phyloP scores from a whole-genome alignment of 306 rosid species.

The Castanea sativa region DNA sequence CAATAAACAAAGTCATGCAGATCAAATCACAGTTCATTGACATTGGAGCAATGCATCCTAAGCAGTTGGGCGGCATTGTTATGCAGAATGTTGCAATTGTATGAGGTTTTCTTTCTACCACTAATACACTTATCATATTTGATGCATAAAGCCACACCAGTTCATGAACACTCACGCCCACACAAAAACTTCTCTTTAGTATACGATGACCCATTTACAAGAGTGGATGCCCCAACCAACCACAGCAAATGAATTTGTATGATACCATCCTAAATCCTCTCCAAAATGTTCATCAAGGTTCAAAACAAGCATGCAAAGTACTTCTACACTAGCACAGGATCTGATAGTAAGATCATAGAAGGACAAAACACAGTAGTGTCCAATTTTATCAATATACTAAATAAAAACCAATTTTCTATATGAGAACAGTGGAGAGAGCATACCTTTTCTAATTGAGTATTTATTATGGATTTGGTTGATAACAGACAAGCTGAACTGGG shows the following conservation, averaged over 20 bases:
- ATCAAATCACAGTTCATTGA: background rate
- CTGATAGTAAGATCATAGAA: background rate
- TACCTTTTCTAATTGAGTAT: conserved; percentile 38
- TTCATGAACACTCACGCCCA: background rate
- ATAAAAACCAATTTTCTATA: background rate
- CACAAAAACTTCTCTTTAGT: background rate
- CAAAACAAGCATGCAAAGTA: background rate
- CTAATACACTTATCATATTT: background rate
- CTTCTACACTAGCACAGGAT: background rate
- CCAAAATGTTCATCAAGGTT: background rate
- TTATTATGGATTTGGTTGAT: conserved; percentile 31
- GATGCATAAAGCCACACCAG: background rate
- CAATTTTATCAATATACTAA: background rate
- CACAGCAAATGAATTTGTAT: background rate
- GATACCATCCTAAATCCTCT: background rate
- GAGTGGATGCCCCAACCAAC: background rate
- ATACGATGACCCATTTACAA: background rate
- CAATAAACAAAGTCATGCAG: background rate
- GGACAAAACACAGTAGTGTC: background rate
- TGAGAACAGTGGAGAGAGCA: background rate
- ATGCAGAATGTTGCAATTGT: background rate
- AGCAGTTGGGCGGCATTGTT: background rate
- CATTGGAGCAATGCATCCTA: background rate
- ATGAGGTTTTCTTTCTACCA: background rate
- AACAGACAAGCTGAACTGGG: conserved; percentile 35